Conservation (phyloP, 192 early-diverging fungal species). For the Backusella tarrabulga region DNA sequence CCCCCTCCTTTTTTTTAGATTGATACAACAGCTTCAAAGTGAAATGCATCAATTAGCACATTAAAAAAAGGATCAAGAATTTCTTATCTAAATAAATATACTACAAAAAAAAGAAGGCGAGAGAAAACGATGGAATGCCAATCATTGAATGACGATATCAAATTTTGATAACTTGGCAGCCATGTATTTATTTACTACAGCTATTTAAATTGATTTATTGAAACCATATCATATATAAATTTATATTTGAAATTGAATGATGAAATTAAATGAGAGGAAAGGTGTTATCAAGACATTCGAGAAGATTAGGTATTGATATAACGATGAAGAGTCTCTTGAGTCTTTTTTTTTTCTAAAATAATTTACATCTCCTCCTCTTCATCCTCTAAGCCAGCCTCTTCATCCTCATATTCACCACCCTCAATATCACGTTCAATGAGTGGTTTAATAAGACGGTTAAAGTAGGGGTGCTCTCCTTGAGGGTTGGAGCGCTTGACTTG, state of each 20-base stretch:
- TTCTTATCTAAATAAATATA: neutral
- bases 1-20: neutral
- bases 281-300: no score
- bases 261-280: neutral
- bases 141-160: no score
- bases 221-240: neutral
- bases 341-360: neutral
- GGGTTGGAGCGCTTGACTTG: slow-evolving; percentile 79
- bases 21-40: slow-evolving; percentile 3
- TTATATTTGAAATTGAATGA: neutral
- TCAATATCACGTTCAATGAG: slow-evolving; percentile 62
- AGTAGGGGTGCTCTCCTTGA: slow-evolving; percentile 68
- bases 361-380: slow-evolving; percentile 43
- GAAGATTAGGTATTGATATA: neutral
- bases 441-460: slow-evolving; percentile 75
- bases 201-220: no score
- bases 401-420: slow-evolving; percentile 44
- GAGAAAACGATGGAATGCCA: neutral
- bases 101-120: no score
- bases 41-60: slow-evolving; percentile 4
- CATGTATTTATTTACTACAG: neutral
- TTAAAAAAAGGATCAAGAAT: neutral
- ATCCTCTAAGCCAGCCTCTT: slow-evolving; percentile 53
- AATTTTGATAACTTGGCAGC: neutral
- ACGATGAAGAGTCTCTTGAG: neutral